phyloP scores from a whole-genome alignment of 805 yeast genomes.

The Saturnispora saitoi region DNA sequence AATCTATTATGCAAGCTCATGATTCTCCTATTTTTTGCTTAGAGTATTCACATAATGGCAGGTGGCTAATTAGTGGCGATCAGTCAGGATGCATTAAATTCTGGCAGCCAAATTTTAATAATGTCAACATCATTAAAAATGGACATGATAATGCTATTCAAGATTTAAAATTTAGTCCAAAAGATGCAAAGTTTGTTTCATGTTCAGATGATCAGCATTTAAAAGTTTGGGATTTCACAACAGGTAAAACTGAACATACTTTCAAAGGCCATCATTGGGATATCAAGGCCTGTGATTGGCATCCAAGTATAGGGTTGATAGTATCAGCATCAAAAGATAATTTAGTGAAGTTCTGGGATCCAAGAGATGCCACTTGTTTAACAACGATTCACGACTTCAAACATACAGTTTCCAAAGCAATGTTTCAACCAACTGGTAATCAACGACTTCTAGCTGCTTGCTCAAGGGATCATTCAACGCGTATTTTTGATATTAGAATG shows the following conservation, averaged over 20 bases:
- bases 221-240: conserved; percentile 92
- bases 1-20: conserved; percentile 97
- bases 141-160: conserved; percentile 79
- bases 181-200: conserved; percentile 85
- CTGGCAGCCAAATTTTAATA: conserved; percentile 98
- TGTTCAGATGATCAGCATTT: conserved; percentile 87
- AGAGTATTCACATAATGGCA: conserved; percentile 80
- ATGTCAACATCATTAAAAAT: conserved; percentile 67
- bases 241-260: conserved; percentile 71
- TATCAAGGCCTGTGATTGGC: conserved; percentile 97
- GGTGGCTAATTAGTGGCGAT: conserved; percentile 92
- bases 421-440: conserved; percentile 62
- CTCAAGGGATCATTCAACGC: conserved; percentile 79
- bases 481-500: conserved; percentile 79
- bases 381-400: conserved; percentile 86
- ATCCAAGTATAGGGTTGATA: conserved; percentile 73
- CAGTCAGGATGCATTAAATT: conserved; percentile 85
- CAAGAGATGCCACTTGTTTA: conserved; percentile 65
- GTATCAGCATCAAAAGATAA: conserved; percentile 96
- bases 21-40: conserved; percentile 79
- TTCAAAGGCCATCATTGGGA: conserved; percentile 98
- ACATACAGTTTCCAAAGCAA: conserved; percentile 81
- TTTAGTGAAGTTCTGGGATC: conserved; percentile 92
- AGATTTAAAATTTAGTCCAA: conserved; percentile 83
- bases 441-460: conserved; percentile 78